phyloP scores from a whole-genome alignment of 2,329 filamentous ascomycete genomes.

The Cadophora sp. region DNA sequence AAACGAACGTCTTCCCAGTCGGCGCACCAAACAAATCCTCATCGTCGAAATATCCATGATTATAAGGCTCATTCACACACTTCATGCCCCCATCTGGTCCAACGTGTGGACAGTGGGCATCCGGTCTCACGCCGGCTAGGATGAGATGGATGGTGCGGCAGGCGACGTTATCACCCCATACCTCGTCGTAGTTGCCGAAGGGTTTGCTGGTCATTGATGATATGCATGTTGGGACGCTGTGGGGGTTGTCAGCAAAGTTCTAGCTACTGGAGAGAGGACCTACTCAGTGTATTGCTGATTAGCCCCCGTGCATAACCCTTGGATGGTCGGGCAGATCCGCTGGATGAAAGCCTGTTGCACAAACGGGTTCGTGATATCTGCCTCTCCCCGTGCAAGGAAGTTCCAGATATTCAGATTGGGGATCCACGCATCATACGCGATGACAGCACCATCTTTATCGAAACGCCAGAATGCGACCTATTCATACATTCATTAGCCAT shows the following conservation, averaged over 20 bases:
- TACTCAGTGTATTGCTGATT: slow-evolving; percentile 47
- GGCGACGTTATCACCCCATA: slow-evolving; percentile 53
- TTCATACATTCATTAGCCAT: slow-evolving; percentile 2
- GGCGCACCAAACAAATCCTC: slow-evolving; percentile 26
- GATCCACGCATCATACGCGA: slow-evolving; percentile 54
- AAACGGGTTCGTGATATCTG: slow-evolving; percentile 40
- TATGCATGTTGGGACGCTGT: slow-evolving; percentile 46
- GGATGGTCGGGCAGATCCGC: slow-evolving; percentile 47
- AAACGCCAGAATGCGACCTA: slow-evolving; percentile 55
- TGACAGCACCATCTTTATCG: slow-evolving; percentile 51
- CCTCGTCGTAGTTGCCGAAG: slow-evolving; percentile 51
- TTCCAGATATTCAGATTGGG: slow-evolving; percentile 50
- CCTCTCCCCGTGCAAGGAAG: slow-evolving; percentile 42
- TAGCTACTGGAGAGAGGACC: background rate
- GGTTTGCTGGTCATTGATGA: slow-evolving; percentile 44
- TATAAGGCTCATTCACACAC: slow-evolving; percentile 29
- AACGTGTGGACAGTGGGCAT: slow-evolving; percentile 29
- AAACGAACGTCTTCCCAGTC: slow-evolving; percentile 24
- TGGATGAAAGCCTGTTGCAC: slow-evolving; percentile 43
- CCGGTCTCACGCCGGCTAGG: slow-evolving; percentile 36
- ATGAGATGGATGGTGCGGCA: slow-evolving; percentile 52
- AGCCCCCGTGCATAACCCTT: slow-evolving; percentile 46
- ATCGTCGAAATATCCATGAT: slow-evolving; percentile 29
- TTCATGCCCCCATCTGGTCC: slow-evolving; percentile 29
- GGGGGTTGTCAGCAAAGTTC: background rate